These are phyloP conservation scores for Perkinsela sp. DNA, from an alignment of 208 protist genomes.

Conservation along the genomic window DNA sequence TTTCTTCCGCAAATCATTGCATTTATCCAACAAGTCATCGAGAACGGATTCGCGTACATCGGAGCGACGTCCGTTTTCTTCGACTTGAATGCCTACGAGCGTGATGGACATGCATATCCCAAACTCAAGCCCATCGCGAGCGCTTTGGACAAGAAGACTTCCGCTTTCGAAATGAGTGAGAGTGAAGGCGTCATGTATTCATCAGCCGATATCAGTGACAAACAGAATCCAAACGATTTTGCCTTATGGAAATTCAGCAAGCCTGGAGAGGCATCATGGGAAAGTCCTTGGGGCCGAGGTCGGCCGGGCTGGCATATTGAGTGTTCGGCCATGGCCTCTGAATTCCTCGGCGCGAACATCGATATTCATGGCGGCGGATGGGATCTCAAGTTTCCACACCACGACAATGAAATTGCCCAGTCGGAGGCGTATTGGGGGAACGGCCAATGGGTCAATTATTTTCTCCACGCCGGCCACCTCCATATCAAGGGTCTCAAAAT, in stretches of 20 bases:
- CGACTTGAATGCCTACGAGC: conserved; percentile 51
- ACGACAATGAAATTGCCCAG: conserved; percentile 97
- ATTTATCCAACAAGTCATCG: conserved; percentile 75
- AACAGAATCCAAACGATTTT: conserved; percentile 75
- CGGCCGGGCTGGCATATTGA: conserved; percentile 99
- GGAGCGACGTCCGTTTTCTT: conserved; percentile 79
- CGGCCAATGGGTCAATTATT: conserved; percentile 91
- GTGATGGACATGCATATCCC: conserved; percentile 64
- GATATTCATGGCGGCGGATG: conserved; percentile 91
- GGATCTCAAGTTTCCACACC: conserved; percentile 96
- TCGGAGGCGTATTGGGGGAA: conserved; percentile 50
- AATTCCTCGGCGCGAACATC: conserved; percentile 63
- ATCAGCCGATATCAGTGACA: conserved; percentile 43
- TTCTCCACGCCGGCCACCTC: conserved; percentile 85
- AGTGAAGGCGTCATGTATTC: conserved; percentile 42
- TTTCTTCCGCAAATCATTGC: conserved; percentile 81
- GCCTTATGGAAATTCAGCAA: conserved; percentile 90
- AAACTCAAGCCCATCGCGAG: conserved; percentile 62
- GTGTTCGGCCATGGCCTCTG: conserved; percentile 90
- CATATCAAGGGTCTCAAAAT: conserved; percentile 92
- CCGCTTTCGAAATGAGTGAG: conserved; percentile 58
- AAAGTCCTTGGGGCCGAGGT: conserved; percentile 67
- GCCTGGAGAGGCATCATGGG: conserved; percentile 72
- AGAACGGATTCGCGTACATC: conserved; percentile 79
- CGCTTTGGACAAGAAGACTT: conserved; percentile 16